Conservation (phyloP, 805 yeast genomes). For the Kregervanrija delftensis region DNA sequence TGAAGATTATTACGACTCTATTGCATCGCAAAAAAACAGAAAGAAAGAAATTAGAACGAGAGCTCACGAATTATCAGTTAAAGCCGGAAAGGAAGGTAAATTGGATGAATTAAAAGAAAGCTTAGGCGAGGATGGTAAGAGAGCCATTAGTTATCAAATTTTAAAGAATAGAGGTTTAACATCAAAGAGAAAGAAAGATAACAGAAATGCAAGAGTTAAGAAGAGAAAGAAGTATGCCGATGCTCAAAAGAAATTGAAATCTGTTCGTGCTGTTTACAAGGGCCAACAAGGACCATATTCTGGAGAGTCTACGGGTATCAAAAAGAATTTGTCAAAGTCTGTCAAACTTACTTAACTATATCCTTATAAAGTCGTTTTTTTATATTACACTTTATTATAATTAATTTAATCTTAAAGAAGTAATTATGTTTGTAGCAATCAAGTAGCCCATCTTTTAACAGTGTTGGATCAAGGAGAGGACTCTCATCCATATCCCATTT, state of each 20-base stretch:
- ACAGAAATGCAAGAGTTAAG: slow-evolving; percentile 93
- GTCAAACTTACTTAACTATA: slow-evolving; percentile 52
- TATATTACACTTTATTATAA: too few relatives aligned
- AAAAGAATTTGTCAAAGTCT: slow-evolving; percentile 85
- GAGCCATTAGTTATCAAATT: slow-evolving; percentile 92
- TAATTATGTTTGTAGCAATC: too few relatives aligned
- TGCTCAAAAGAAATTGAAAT: slow-evolving; percentile 89
- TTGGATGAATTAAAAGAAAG: slow-evolving; percentile 60
- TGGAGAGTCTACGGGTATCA: slow-evolving; percentile 97
- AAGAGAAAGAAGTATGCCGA: slow-evolving; percentile 95
- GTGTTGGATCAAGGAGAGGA: too few relatives aligned
- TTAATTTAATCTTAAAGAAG: too few relatives aligned
- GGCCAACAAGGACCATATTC: slow-evolving; percentile 70
- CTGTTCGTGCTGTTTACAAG: slow-evolving; percentile 84
- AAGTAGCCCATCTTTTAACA: too few relatives aligned
- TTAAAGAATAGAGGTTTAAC: slow-evolving; percentile 95
- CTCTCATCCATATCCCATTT: slow-evolving; percentile 20
- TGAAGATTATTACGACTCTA: slow-evolving; percentile 50
- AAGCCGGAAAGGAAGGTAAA: slow-evolving; percentile 81
- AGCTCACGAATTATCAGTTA: slow-evolving; percentile 64
- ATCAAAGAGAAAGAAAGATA: slow-evolving; percentile 86
- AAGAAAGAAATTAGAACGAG: slow-evolving; percentile 48
- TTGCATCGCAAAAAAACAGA: slow-evolving; percentile 40
- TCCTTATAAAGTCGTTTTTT: too few relatives aligned
- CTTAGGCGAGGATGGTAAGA: slow-evolving; percentile 75